A percentile compares a stretch with the other conserved stretches of the same genome.
Evolutionary conservation across 2,329 filamentous ascomycete species (phyloP).

Genomic region (Chaetomium sp.): DNA sequence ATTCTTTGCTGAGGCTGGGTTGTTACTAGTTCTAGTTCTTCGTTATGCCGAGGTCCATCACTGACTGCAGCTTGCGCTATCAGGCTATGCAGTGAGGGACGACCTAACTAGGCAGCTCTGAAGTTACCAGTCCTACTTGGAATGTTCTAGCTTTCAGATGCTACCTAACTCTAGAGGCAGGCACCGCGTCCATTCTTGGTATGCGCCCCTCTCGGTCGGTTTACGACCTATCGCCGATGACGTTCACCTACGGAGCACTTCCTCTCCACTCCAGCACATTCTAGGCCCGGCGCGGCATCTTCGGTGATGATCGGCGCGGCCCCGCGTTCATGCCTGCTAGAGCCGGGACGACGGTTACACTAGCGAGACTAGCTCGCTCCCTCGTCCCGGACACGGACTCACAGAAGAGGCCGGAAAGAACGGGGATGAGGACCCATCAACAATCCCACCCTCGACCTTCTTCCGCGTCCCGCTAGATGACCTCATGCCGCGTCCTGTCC

Average conservation of each 20-base stretch:
- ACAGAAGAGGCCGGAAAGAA: background rate
- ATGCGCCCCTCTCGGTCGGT: too few relatives aligned
- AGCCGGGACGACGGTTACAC: background rate
- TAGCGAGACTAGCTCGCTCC: background rate
- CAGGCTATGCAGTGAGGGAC: too few relatives aligned
- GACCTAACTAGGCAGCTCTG: too few relatives aligned
- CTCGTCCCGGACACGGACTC: background rate
- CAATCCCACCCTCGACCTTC: background rate
- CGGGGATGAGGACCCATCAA: background rate
- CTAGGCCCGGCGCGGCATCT: background rate
- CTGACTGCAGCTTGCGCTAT: too few relatives aligned
- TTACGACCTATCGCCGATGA: background rate
- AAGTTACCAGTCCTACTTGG: too few relatives aligned
- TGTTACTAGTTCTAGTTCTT: too few relatives aligned
- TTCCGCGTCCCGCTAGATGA: conserved; percentile 12
- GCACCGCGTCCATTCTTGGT: background rate
- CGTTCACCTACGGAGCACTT: background rate
- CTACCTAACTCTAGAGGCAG: background rate
- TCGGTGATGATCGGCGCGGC: background rate
- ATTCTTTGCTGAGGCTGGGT: too few relatives aligned
- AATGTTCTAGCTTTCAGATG: background rate
- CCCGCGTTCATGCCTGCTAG: background rate
- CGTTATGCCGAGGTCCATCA: too few relatives aligned
- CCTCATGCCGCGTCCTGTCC: conserved; percentile 20
- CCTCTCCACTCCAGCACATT: background rate